phyloP scores from a whole-genome alignment of 78 protist species.

The Dictyostelium purpureum region DNA sequence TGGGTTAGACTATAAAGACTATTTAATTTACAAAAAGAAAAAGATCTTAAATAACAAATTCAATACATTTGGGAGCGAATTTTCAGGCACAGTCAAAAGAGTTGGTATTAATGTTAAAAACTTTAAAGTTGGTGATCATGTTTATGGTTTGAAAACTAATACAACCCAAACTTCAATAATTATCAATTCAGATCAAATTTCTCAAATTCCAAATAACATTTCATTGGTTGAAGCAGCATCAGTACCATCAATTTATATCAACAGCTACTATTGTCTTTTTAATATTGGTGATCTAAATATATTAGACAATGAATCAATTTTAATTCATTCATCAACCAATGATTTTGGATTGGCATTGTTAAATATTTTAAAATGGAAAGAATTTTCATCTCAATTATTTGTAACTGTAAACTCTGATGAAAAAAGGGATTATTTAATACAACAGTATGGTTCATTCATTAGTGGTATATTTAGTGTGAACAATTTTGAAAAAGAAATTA shows the following conservation, averaged over 20 bases:
- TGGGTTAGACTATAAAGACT: background rate
- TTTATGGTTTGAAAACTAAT: background rate
- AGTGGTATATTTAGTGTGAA: background rate
- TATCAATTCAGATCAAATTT: background rate
- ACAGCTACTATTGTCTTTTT: background rate
- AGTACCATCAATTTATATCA: background rate
- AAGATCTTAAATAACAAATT: background rate
- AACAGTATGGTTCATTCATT: background rate
- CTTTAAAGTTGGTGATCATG: conserved; percentile 14
- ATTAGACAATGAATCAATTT: background rate
- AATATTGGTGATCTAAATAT: background rate
- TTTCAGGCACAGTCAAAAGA: background rate
- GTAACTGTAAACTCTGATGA: conserved; percentile 21
- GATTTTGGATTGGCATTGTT: background rate
- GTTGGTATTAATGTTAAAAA: background rate
- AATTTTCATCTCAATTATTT: background rate
- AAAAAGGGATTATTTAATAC: background rate
- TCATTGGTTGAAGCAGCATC: background rate
- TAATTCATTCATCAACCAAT: background rate
- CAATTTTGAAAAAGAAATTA: background rate
- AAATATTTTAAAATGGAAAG: background rate
- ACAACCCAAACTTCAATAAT: background rate
- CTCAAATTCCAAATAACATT: background rate
- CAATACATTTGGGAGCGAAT: background rate
- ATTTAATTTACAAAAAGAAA: too few relatives aligned